phyloP scores from a whole-genome alignment of 768 basidiomycete species.

The Leccinum disarticulatum region DNA sequence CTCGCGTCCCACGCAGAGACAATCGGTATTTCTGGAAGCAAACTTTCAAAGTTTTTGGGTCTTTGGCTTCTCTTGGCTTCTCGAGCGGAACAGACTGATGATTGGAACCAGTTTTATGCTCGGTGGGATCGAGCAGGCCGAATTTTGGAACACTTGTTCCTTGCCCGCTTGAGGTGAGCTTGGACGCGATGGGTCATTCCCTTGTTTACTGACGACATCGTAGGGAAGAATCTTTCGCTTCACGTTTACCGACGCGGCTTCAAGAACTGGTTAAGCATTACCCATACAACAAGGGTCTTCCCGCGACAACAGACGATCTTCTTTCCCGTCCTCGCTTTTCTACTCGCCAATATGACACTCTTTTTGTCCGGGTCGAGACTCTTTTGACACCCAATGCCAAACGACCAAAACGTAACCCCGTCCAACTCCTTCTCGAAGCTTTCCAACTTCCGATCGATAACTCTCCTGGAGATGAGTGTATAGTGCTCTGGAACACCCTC shows the following conservation, averaged over 20 bases:
- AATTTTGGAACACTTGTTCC: conserved; percentile 74
- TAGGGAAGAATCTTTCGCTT: conserved; percentile 58
- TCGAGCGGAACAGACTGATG: conserved; percentile 49
- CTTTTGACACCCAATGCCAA: conserved; percentile 39
- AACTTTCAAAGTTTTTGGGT: conserved; percentile 69
- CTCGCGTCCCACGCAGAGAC: conserved; percentile 70
- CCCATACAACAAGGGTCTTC: conserved; percentile 48
- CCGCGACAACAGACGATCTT: conserved; percentile 40
- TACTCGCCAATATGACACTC: conserved; percentile 60
- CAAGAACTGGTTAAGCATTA: conserved; percentile 69
- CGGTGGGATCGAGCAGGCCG: conserved; percentile 76
- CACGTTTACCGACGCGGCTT: conserved; percentile 67
- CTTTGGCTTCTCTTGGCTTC: conserved; percentile 65
- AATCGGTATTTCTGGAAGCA: conserved; percentile 77
- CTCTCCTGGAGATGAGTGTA: conserved; percentile 36
- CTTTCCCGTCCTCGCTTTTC: conserved; percentile 67
- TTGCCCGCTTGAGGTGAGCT: conserved; percentile 66
- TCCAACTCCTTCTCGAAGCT: conserved; percentile 62
- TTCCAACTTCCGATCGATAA: conserved; percentile 43
- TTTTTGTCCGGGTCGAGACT: conserved; percentile 66
- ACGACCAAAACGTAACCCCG: conserved; percentile 49
- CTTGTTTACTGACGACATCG: conserved; percentile 3
- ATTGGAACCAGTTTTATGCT: conserved; percentile 65
- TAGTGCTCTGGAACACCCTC: conserved; percentile 55
- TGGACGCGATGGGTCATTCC: neutral